Conservation (phyloP, 805 yeast species). For the Ogataea kodamae region DNA sequence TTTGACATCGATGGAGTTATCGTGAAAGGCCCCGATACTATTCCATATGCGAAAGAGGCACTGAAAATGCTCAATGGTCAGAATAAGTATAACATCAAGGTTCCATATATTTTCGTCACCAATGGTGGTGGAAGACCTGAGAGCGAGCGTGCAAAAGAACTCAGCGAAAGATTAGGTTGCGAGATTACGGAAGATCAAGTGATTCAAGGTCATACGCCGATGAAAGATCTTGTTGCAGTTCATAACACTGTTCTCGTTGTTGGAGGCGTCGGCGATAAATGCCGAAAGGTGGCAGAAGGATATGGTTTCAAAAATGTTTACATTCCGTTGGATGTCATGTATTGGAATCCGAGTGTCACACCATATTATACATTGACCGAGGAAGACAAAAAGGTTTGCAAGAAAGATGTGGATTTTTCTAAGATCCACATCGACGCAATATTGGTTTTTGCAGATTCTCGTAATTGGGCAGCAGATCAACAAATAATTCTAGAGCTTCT, state of each 20-base stretch:
- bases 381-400: constrained; percentile 57
- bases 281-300: constrained; percentile 75
- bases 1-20: constrained; percentile 93
- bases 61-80: constrained; percentile 70
- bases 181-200: constrained; percentile 73
- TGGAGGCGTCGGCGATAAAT: constrained; percentile 84
- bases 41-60: constrained; percentile 77
- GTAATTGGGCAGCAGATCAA: constrained; percentile 92
- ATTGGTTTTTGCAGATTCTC: constrained; percentile 84
- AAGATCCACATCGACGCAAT: constrained; percentile 72
- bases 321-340: constrained; percentile 77
- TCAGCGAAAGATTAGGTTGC: constrained; percentile 56
- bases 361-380: constrained; percentile 79
- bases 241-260: constrained; percentile 77
- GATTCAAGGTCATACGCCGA: constrained; percentile 92
- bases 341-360: constrained; percentile 82
- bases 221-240: constrained; percentile 70
- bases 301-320: constrained; percentile 83
- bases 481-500: constrained; percentile 82
- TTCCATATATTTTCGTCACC: constrained; percentile 82
- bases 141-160: constrained; percentile 64
- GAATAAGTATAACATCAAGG: constrained; percentile 70
- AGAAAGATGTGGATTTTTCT: constrained; percentile 59
- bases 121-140: constrained; percentile 93
- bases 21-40: constrained; percentile 77